Evolutionary conservation across 306 rosid genomes (phyloP).

Genomic region (Citrullus mucosospermus): DNA sequence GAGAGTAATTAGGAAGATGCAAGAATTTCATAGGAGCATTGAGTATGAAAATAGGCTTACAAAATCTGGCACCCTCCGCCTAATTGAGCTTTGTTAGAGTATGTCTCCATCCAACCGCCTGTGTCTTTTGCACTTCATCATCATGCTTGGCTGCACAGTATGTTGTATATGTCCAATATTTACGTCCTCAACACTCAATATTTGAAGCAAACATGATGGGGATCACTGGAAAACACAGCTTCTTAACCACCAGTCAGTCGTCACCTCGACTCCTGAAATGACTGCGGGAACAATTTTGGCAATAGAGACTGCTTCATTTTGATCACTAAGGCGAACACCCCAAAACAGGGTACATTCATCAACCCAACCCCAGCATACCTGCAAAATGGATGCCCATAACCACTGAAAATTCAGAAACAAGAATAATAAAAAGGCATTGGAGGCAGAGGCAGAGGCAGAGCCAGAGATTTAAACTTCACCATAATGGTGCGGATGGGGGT

Average conservation of each 20-base stretch:
- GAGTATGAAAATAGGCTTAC: background rate
- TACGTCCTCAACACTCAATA: background rate
- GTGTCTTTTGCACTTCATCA: background rate
- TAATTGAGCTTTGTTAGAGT: background rate
- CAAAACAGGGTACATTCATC: slow-evolving; percentile 65
- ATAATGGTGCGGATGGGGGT: slow-evolving; percentile 64
- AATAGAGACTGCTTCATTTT: slow-evolving; percentile 38
- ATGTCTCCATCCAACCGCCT: background rate
- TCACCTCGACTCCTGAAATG: slow-evolving; percentile 16
- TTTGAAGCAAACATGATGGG: background rate
- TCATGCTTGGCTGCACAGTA: background rate
- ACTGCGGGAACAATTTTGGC: slow-evolving; percentile 37
- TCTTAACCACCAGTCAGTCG: background rate
- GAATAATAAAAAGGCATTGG: background rate
- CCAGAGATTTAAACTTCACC: slow-evolving; percentile 31
- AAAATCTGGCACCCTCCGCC: background rate
- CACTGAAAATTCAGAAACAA: background rate
- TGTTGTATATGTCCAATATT: background rate
- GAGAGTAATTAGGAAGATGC: background rate
- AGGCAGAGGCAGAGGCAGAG: background rate
- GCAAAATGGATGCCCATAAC: background rate
- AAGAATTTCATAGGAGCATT: background rate
- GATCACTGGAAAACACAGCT: background rate
- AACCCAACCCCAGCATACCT: slow-evolving; percentile 77
- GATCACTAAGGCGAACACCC: slow-evolving; percentile 36